Conservation (phyloP, 805 yeast species). For the Metschnikowia kunwiensis region DNA sequence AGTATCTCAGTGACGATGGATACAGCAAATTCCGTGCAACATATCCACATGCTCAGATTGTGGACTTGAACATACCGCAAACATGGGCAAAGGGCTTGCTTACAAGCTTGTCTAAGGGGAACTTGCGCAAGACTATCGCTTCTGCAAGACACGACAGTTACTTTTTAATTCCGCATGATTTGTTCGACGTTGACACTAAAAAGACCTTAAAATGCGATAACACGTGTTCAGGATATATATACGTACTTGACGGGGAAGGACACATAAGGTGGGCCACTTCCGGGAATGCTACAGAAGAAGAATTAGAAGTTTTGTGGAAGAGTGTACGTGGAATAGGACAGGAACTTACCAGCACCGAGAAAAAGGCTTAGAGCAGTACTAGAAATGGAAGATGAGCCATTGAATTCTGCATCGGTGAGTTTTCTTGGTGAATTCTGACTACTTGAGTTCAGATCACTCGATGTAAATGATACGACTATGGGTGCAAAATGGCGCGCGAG, state of each 20-base stretch:
- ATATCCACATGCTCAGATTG: slow-evolving; percentile 60
- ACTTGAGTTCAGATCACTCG: too few relatives aligned
- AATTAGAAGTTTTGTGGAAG: slow-evolving; percentile 60
- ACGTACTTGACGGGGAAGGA: slow-evolving; percentile 69
- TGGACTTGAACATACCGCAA: slow-evolving; percentile 76
- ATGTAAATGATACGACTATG: too few relatives aligned
- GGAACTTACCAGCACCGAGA: slow-evolving; percentile 30
- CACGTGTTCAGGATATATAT: slow-evolving; percentile 77
- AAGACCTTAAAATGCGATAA: slow-evolving; percentile 65
- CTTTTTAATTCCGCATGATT: slow-evolving; percentile 60
- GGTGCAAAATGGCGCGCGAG: slow-evolving; percentile 1
- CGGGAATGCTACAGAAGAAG: slow-evolving; percentile 73
- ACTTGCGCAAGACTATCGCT: slow-evolving; percentile 45
- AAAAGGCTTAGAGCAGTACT: background rate
- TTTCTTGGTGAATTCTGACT: too few relatives aligned
- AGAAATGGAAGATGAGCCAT: background rate
- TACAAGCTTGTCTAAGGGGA: slow-evolving; percentile 47
- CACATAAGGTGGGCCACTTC: slow-evolving; percentile 89
- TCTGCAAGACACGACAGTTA: slow-evolving; percentile 53
- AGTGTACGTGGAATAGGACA: slow-evolving; percentile 57
- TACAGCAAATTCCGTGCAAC: slow-evolving; percentile 36
- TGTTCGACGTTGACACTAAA: slow-evolving; percentile 54
- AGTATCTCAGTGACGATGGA: slow-evolving; percentile 40
- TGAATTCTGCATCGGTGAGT: too few relatives aligned
- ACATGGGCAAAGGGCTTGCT: slow-evolving; percentile 61